Percentiles rank a stretch among this genome's conserved stretches.
phyloP scores from a whole-genome alignment of 305 asterid genomes.

The Ruellia speciosa region DNA sequence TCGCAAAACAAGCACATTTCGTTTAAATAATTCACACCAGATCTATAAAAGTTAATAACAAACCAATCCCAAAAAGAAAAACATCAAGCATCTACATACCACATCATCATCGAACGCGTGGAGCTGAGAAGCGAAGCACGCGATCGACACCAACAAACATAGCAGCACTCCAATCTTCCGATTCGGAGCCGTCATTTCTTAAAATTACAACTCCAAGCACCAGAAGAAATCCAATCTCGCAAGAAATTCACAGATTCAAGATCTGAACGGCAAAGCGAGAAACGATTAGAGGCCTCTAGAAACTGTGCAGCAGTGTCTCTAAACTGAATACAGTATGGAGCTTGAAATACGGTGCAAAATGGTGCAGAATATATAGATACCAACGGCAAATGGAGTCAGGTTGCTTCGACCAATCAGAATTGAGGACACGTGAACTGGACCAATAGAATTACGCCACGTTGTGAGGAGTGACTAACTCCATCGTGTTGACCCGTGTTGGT shows the following conservation, averaged over 20 bases:
- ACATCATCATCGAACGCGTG: conserved; percentile 54
- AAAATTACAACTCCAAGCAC: background rate
- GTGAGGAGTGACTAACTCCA: background rate
- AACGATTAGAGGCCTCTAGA: background rate
- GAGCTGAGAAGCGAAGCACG: conserved; percentile 57
- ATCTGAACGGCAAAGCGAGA: no score
- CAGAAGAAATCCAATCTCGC: background rate
- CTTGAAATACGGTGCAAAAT: background rate
- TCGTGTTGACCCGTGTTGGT: background rate
- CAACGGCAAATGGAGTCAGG: background rate
- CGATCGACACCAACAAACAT: conserved; percentile 36
- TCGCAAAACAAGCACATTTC: conserved; percentile 5
- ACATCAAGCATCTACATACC: conserved; percentile 28
- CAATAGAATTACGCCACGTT: background rate
- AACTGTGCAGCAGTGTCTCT: background rate
- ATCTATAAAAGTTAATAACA: conserved; percentile 6
- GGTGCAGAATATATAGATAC: background rate
- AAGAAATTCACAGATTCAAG: no score
- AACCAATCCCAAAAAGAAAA: background rate
- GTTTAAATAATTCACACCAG: conserved; percentile 17
- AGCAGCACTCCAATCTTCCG: conserved; percentile 43
- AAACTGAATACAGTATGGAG: background rate
- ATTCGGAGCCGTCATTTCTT: conserved; percentile 39
- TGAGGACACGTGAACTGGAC: background rate
- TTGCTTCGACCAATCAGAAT: background rate